Evolutionary conservation across 208 protist species (phyloP).

Genomic region (Wallacemonas sp.): DNA sequence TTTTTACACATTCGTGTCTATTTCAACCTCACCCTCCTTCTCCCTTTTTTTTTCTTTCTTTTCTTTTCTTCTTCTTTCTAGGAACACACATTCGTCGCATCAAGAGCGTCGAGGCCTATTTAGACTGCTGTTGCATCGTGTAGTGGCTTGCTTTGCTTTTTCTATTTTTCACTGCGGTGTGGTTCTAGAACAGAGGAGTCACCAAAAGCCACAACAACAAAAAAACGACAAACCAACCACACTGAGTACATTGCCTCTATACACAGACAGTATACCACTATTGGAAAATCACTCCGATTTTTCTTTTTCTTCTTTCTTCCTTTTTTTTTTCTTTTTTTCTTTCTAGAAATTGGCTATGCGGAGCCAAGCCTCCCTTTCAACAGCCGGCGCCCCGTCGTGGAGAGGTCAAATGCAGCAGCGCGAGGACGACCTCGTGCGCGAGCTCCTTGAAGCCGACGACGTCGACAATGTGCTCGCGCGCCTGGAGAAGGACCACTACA

Average conservation of each 20-base stretch:
- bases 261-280: constrained; percentile 10
- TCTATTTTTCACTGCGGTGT: too few relatives aligned
- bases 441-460: constrained; percentile 65
- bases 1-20: too few relatives aligned
- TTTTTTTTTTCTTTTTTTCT: constrained; percentile 13
- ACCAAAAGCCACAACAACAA: neutral
- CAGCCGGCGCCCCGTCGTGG: constrained; percentile 15
- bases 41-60: constrained; percentile 1
- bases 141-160: neutral
- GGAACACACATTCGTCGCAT: neutral
- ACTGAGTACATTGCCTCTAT: too few relatives aligned
- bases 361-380: neutral
- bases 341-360: constrained; percentile 16
- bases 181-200: neutral
- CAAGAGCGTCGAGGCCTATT: neutral
- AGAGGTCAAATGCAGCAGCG: constrained; percentile 28
- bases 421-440: constrained; percentile 77
- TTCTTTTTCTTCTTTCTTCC: constrained; percentile 23
- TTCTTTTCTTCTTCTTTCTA: constrained; percentile 14
- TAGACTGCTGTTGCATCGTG: neutral
- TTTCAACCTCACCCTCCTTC: neutral
- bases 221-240: neutral
- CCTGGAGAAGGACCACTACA: constrained; percentile 64
- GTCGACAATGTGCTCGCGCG: constrained; percentile 71
- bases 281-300: too few relatives aligned